A percentile compares a stretch with the other conserved stretches of the same genome.
phyloP scores from a whole-genome alignment of 2,329 filamentous ascomycete species.

The Colletotrichum cuscutae region DNA sequence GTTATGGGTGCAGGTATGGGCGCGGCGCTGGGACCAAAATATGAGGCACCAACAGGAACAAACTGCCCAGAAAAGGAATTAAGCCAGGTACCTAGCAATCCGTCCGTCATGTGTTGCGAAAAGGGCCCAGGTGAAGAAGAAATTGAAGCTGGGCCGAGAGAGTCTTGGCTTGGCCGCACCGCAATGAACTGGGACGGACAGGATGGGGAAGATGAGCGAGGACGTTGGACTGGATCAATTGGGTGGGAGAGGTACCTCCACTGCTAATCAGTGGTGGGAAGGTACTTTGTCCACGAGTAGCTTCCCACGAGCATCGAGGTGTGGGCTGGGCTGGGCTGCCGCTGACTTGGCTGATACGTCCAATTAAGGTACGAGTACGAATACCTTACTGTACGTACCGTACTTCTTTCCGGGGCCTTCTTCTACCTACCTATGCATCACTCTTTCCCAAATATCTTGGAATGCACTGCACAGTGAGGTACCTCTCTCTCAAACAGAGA shows the following conservation, averaged over 20 bases:
- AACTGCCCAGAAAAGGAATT: not conserved
- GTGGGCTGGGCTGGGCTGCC: constrained; percentile 18
- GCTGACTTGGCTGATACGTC: constrained; percentile 19
- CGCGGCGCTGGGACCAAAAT: constrained; percentile 14
- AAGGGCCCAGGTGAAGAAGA: constrained; percentile 8
- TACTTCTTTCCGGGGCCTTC: not conserved
- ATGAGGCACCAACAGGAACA: constrained; percentile 28
- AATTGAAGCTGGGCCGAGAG: constrained; percentile 20
- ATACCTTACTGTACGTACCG: not conserved
- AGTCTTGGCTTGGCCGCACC: constrained; percentile 31
- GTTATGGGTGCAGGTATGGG: not conserved
- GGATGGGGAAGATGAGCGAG: constrained; percentile 12
- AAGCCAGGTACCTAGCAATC: not conserved
- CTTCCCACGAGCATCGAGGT: not conserved
- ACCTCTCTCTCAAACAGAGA: no score
- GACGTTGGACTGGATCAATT: not conserved
- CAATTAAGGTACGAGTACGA: constrained; percentile 32
- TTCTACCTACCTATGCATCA: not conserved
- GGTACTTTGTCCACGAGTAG: not conserved
- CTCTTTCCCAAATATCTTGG: not conserved
- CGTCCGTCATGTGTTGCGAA: not conserved
- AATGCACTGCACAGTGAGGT: no score
- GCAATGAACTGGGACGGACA: constrained; percentile 14
- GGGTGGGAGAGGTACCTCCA: not conserved
- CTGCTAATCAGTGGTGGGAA: not conserved